A percentile compares a stretch with the other conserved stretches of the same genome.
These are phyloP conservation scores for Taphrina sp. DNA, from an alignment of 1,139 yeast genomes.

Conservation along the genomic window DNA sequence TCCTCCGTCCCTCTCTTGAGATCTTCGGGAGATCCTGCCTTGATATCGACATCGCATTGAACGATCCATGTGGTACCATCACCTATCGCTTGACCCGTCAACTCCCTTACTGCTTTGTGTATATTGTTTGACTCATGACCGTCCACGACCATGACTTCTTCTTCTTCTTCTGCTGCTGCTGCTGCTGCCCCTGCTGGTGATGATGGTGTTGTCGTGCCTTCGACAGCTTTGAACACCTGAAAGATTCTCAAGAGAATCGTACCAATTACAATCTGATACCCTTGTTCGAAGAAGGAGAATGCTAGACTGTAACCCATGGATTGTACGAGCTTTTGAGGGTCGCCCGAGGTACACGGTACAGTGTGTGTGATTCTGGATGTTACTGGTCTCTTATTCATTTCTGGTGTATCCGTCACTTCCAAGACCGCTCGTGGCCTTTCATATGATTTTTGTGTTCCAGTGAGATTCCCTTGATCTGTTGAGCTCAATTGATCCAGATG, in stretches of 20 bases:
- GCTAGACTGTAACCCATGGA: slow-evolving; percentile 15
- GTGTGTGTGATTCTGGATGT: slow-evolving; percentile 16
- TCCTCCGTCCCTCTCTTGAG: slow-evolving; percentile 20
- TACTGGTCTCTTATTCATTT: slow-evolving; percentile 18
- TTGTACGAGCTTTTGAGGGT: slow-evolving; percentile 1
- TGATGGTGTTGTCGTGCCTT: background rate
- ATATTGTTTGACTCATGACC: no score
- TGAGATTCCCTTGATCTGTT: background rate
- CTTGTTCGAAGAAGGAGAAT: slow-evolving; percentile 20
- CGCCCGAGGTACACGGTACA: slow-evolving; percentile 8
- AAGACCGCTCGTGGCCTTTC: no score
- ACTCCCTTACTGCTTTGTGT: no score
- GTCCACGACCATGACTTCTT: no score
- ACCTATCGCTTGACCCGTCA: slow-evolving; percentile 1
- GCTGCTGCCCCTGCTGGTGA: background rate
- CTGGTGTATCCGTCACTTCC: slow-evolving; percentile 29
- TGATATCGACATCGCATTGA: slow-evolving; percentile 8
- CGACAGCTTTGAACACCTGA: slow-evolving; percentile 13
- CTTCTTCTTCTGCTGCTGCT: background rate
- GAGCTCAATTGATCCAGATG: no score
- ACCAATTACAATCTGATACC: slow-evolving; percentile 11
- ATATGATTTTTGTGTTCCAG: no score
- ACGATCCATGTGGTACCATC: slow-evolving; percentile 26
- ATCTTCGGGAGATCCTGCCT: slow-evolving; percentile 8
- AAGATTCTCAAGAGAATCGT: slow-evolving; percentile 1